Percentiles rank a stretch among this genome's conserved stretches.
These are phyloP conservation scores for Xylaria nigripes DNA, from an alignment of 495 filamentous ascomycete species.

Conservation along the genomic window DNA sequence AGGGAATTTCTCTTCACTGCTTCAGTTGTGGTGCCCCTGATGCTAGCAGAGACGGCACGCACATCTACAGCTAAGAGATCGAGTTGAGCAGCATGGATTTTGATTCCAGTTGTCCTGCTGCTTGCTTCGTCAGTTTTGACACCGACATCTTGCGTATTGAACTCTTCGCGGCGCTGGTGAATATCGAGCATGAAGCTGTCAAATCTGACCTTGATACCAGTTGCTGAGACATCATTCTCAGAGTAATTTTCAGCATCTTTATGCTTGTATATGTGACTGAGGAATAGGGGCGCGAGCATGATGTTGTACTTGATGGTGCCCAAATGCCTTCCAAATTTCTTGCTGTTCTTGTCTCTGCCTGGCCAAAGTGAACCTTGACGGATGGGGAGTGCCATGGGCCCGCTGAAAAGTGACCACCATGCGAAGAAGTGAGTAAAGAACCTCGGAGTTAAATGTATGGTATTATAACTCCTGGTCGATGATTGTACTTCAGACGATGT, in stretches of 20 bases:
- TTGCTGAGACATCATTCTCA: slow-evolving; percentile 76
- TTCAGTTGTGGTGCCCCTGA: slow-evolving; percentile 65
- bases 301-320: slow-evolving; percentile 97
- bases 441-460: slow-evolving; percentile 82
- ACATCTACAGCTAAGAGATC: slow-evolving; percentile 91
- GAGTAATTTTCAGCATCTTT: slow-evolving; percentile 85
- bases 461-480: slow-evolving; percentile 83
- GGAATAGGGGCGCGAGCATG: slow-evolving; percentile 81
- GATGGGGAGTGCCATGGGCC: slow-evolving; percentile 88
- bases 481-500: slow-evolving; percentile 53
- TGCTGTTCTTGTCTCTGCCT: slow-evolving; percentile 86
- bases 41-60: slow-evolving; percentile 85
- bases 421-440: slow-evolving; percentile 98
- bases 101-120: slow-evolving; percentile 79
- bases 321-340: slow-evolving; percentile 94
- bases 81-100: slow-evolving; percentile 85
- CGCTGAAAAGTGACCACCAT: slow-evolving; percentile 96
- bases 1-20: slow-evolving; percentile 59
- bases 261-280: slow-evolving; percentile 97
- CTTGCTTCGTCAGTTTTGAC: slow-evolving; percentile 47
- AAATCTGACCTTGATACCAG: slow-evolving; percentile 85
- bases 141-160: slow-evolving; percentile 67
- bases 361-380: slow-evolving; percentile 88
- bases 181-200: slow-evolving; percentile 95
- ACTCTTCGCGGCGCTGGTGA: slow-evolving; percentile 89